phyloP scores from a whole-genome alignment of 345 rosid species.

The Moricandia moricandioides region DNA sequence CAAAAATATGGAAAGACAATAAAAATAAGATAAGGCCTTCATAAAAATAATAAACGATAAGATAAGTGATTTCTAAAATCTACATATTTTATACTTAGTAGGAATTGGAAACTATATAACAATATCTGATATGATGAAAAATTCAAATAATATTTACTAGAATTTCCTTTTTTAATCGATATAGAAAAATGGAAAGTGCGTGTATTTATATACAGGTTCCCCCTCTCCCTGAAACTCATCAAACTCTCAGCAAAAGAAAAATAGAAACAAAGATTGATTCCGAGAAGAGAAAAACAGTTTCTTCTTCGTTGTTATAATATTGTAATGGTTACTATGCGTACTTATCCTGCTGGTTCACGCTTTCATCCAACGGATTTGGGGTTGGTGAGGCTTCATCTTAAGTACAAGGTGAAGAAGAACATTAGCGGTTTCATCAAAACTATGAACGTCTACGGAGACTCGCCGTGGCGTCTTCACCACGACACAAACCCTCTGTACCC shows the following conservation, averaged over 20 bases:
- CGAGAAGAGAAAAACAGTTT: too few relatives aligned
- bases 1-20: too few relatives aligned
- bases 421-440: not conserved
- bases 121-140: too few relatives aligned
- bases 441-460: conserved; percentile 8
- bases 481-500: not conserved
- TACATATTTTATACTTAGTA: too few relatives aligned
- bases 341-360: not conserved
- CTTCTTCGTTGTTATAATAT: not conserved
- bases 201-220: not conserved
- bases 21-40: too few relatives aligned
- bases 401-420: not conserved
- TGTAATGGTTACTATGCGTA: not conserved
- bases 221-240: too few relatives aligned
- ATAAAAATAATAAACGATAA: too few relatives aligned
- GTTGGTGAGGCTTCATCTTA: not conserved
- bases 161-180: too few relatives aligned
- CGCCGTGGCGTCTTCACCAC: conserved; percentile 19
- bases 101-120: too few relatives aligned
- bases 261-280: too few relatives aligned
- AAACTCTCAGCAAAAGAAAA: not conserved
- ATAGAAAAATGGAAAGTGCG: not conserved
- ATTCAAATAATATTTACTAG: too few relatives aligned
- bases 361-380: not conserved
- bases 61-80: too few relatives aligned